Conservation (phyloP, 2,329 filamentous ascomycete species). For the Neopestalotiopsis rosae region DNA sequence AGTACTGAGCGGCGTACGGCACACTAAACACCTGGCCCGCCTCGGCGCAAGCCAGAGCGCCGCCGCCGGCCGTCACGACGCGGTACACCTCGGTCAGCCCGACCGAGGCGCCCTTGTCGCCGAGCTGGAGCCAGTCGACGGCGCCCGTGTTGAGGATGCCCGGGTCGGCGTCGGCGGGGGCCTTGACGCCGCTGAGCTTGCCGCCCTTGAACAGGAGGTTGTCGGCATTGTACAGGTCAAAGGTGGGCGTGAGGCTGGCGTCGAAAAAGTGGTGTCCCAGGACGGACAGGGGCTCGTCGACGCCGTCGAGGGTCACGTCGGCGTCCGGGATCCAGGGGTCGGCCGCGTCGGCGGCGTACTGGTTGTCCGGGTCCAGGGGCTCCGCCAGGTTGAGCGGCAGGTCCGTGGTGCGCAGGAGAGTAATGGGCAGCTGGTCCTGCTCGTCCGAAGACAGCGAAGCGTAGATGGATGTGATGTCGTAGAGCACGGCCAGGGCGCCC, state of each 20-base stretch:
- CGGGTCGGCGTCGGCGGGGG: slow-evolving; percentile 53
- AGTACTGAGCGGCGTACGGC: slow-evolving; percentile 63
- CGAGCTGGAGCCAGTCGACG: slow-evolving; percentile 60
- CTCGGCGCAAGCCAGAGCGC: slow-evolving; percentile 45
- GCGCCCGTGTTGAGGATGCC: slow-evolving; percentile 56
- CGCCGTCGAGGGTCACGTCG: slow-evolving; percentile 41
- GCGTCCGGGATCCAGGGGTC: slow-evolving; percentile 50
- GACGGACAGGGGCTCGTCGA: slow-evolving; percentile 42
- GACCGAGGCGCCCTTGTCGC: slow-evolving; percentile 38
- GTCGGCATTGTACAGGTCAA: slow-evolving; percentile 53
- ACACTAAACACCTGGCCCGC: slow-evolving; percentile 54
- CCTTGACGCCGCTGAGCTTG: slow-evolving; percentile 55
- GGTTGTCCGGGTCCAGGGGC: slow-evolving; percentile 25
- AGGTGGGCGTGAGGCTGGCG: slow-evolving; percentile 57
- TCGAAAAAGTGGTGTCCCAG: slow-evolving; percentile 74
- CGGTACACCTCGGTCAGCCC: slow-evolving; percentile 55
- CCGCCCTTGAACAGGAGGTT: slow-evolving; percentile 50
- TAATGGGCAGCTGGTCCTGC: slow-evolving; percentile 47
- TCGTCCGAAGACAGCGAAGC: slow-evolving; percentile 46
- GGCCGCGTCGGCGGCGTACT: slow-evolving; percentile 48
- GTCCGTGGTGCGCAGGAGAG: slow-evolving; percentile 44
- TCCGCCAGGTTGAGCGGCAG: slow-evolving; percentile 55
- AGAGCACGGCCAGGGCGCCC: slow-evolving; percentile 65
- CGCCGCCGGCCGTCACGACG: slow-evolving; percentile 59
- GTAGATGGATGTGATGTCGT: slow-evolving; percentile 60